Base-by-base conservation (phyloP, 1,139 yeast species). In the Sugiyamaella japonica region DNA sequence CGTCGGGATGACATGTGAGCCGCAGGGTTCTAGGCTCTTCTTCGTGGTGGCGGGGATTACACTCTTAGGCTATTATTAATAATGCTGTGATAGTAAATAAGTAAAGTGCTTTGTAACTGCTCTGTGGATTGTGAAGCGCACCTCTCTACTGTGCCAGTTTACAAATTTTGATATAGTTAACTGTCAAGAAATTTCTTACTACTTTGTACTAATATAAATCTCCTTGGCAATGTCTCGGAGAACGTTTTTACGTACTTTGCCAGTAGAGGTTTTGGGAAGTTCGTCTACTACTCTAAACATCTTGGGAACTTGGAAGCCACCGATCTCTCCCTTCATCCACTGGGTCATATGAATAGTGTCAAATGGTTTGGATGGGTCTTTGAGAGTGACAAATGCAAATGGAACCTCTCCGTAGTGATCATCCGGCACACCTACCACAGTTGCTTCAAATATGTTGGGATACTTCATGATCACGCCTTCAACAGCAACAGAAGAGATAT, bases 401-500 rank as follows among this genome's bases (percentile, higher is more conserved):
- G 75, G 75, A 3, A 69, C 63, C 56, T 72, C 75, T 9, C 75
- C 75, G 55, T 66, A 72, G 51, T 66, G 67, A 16, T 61, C 64
- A 54, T 72, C 73, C 15, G 72, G 72, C 12, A 68, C 58, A 2
- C 73, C 75, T n/a, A 71, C 68, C n/a, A 72, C 74, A 2, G 74
- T 73, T 20, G 66, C 70, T 54, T 72, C 75, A 32, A 70, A 62
- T 9, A 72, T 66, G 15, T 61, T 61, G 7, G 66, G 69, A 55
- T 69, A 69, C 56, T 84, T 76, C 52, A 84, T 73, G 59, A 86
- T 82, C 25, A 74, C 74, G 62, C 81, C 82, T 67, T 86, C 95
- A 49, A 86, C 83, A 61, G 81, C 84, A 61, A 86, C 93, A 1
- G 93, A 89, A 1, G 91, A 84, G 55, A 86, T 82, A 68, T 86